Conservation (phyloP, 352 stramenopile genomes). For the Globisporangium yorkense region DNA sequence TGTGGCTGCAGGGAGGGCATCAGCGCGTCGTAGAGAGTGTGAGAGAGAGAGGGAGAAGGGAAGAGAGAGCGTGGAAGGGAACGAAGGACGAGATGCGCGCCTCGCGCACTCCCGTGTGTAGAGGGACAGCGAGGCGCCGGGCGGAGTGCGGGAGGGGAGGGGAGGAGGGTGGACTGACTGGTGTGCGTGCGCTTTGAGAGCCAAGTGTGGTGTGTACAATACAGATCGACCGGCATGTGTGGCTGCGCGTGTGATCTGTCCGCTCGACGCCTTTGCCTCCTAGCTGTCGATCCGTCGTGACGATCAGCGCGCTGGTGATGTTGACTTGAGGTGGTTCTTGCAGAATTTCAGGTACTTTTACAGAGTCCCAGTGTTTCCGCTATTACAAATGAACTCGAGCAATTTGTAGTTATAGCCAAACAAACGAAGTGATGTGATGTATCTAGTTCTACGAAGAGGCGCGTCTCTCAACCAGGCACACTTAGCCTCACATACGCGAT, state of each 20-base stretch:
- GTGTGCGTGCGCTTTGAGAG: conserved; percentile 4
- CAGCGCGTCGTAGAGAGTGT: conserved; percentile 49
- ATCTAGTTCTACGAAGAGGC: no score
- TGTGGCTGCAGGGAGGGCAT: conserved; percentile 46
- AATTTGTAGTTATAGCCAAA: no score
- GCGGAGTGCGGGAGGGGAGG: background rate
- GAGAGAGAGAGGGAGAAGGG: background rate
- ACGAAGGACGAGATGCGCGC: conserved; percentile 1
- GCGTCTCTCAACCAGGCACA: no score
- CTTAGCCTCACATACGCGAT: background rate
- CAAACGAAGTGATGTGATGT: no score
- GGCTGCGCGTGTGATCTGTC: background rate
- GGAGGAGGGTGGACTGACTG: conserved; percentile 5
- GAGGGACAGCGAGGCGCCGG: background rate
- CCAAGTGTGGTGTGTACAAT: conserved; percentile 18
- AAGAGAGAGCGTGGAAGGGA: background rate
- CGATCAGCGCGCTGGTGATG: no score
- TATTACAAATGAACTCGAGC: no score
- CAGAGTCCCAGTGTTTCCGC: no score
- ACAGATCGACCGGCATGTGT: conserved; percentile 18
- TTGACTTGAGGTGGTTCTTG: no score
- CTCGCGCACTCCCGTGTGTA: background rate
- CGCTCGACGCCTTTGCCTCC: background rate
- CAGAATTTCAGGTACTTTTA: no score
- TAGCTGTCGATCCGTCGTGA: no score